phyloP scores from a whole-genome alignment of 2,329 filamentous ascomycete genomes.

The Talaromyces pinophilus region DNA sequence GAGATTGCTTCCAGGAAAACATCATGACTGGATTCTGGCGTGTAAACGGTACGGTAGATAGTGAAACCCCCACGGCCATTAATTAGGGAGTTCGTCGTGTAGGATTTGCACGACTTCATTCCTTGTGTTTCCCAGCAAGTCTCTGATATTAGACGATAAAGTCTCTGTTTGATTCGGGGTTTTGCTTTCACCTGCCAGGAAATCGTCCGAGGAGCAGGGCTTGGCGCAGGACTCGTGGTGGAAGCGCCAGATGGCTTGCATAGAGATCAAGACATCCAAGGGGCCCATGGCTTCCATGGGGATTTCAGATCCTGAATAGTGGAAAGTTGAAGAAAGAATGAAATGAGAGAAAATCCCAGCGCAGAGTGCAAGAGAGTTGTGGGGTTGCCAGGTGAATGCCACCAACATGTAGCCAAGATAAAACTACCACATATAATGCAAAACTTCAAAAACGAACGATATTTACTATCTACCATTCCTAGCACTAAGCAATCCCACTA shows the following conservation, averaged over 20 bases:
- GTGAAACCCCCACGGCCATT: conserved; percentile 3
- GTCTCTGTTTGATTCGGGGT: not conserved
- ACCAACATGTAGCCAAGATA: not conserved
- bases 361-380: no score
- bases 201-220: not conserved
- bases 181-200: not conserved
- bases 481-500: not conserved
- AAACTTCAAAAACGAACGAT: not conserved
- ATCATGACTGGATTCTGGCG: not conserved
- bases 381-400: no score
- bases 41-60: not conserved
- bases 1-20: not conserved
- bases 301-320: no score
- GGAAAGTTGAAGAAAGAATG: no score
- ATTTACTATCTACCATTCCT: not conserved
- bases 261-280: not conserved
- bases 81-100: not conserved
- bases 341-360: no score
- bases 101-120: not conserved
- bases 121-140: not conserved
- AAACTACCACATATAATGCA: not conserved
- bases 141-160: not conserved
- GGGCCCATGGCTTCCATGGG: not conserved
- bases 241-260: not conserved
- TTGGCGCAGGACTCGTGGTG: not conserved